A percentile compares a stretch with the other conserved stretches of the same genome.
Evolutionary conservation across 2,329 filamentous ascomycete genomes (phyloP).

Genomic region (Claviceps sp.): DNA sequence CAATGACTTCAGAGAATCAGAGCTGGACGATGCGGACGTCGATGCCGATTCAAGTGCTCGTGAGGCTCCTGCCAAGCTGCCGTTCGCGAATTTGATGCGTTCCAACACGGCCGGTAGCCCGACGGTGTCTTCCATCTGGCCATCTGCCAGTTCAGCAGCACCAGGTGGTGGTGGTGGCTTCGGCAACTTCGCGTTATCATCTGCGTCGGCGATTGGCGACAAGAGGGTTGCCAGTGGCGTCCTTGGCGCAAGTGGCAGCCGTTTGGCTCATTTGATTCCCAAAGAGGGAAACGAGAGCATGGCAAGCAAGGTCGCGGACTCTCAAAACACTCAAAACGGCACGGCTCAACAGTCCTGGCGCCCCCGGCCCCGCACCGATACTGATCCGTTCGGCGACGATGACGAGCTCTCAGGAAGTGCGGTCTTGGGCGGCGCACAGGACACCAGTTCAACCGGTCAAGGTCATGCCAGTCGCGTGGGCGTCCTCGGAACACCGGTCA

Average conservation of each 20-base stretch:
- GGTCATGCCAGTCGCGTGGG: conserved; percentile 22
- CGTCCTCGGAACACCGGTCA: conserved; percentile 40
- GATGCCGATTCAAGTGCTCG: conserved; percentile 22
- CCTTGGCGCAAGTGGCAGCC: conserved; percentile 62
- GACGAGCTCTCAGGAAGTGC: conserved; percentile 52
- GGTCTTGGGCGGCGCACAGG: conserved; percentile 61
- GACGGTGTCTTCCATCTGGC: conserved; percentile 31
- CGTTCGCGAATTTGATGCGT: conserved; percentile 36
- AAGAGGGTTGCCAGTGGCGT: conserved; percentile 61
- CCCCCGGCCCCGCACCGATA: conserved; percentile 53
- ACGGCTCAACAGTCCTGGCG: conserved; percentile 39
- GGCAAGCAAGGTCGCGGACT: conserved; percentile 36
- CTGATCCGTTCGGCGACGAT: conserved; percentile 63
- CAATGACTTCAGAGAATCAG: conserved; percentile 39
- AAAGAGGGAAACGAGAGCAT: conserved; percentile 63
- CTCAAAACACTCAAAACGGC: conserved; percentile 22
- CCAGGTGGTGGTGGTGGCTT: conserved; percentile 68
- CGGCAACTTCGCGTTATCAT: conserved; percentile 68
- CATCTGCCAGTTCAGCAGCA: conserved; percentile 39
- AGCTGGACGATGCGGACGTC: conserved; percentile 37
- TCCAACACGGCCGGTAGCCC: conserved; percentile 39
- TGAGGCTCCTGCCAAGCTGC: conserved; percentile 19
- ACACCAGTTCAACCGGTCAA: conserved; percentile 36
- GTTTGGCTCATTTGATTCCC: conserved; percentile 71
- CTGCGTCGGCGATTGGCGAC: conserved; percentile 46